Evolutionary conservation across 2,329 filamentous ascomycete species (phyloP).

Genomic region (Talaromyces piceae): DNA sequence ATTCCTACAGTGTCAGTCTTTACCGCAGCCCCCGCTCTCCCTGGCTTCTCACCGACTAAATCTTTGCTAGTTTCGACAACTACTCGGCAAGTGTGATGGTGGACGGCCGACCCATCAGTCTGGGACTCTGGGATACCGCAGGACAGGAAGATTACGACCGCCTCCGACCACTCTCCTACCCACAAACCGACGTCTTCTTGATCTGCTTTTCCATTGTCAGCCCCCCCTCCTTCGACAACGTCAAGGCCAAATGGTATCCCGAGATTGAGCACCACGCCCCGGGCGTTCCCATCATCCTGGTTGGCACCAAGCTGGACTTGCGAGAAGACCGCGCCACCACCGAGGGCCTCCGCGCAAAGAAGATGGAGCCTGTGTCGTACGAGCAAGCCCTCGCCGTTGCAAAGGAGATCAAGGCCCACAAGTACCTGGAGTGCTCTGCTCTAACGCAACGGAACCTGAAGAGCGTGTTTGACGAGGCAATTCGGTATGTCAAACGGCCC

Average conservation of each 20-base stretch:
- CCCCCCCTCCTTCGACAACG: constrained; percentile 97
- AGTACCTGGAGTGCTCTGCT: constrained; percentile 96
- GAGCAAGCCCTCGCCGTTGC: constrained; percentile 82
- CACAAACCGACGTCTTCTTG: constrained; percentile 95
- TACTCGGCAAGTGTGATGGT: constrained; percentile 99
- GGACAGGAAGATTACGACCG: constrained; percentile 98
- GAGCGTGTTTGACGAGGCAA: constrained; percentile 97
- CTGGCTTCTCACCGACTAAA: constrained; percentile 9
- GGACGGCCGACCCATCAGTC: constrained; percentile 92
- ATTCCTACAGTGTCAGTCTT: constrained; percentile 73
- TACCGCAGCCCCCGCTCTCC: not conserved
- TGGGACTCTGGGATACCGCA: constrained; percentile 97
- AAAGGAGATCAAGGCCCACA: constrained; percentile 91
- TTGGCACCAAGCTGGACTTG: constrained; percentile 94
- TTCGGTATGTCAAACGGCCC: constrained; percentile 59
- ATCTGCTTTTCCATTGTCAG: constrained; percentile 98
- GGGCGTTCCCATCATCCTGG: constrained; percentile 90
- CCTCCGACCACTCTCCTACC: constrained; percentile 89
- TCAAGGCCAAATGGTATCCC: constrained; percentile 98
- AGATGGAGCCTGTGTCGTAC: constrained; percentile 95
- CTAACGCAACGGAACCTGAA: constrained; percentile 95
- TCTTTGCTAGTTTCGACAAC: constrained; percentile 73
- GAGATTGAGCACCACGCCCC: constrained; percentile 97
- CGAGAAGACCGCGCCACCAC: constrained; percentile 78
- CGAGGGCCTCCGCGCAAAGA: constrained; percentile 77